A percentile compares a stretch with the other conserved stretches of the same genome.
Conservation (phyloP, 768 basidiomycete species). For the Pleurotus sapidus region DNA sequence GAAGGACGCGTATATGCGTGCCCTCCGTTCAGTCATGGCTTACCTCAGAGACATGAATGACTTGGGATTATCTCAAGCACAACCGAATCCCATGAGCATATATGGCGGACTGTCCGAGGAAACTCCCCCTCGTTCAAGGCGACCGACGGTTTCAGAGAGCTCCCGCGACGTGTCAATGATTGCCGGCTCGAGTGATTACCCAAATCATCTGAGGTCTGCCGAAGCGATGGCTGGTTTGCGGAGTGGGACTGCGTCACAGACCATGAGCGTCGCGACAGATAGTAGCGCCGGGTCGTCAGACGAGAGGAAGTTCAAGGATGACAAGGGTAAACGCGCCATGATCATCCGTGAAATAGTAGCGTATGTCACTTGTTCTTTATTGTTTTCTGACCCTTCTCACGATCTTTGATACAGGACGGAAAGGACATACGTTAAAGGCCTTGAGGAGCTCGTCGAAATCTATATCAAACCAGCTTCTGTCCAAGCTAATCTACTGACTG, state of each 20-base stretch:
- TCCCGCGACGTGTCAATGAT: slow-evolving; percentile 54
- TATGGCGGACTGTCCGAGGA: slow-evolving; percentile 55
- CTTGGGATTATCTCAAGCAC: slow-evolving; percentile 64
- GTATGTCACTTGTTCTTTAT: slow-evolving; percentile 43
- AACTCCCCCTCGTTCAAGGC: slow-evolving; percentile 45
- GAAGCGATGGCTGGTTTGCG: slow-evolving; percentile 64
- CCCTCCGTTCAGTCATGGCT: slow-evolving; percentile 89
- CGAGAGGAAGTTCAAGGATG: slow-evolving; percentile 90
- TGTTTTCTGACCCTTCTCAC: slow-evolving; percentile 12
- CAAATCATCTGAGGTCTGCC: slow-evolving; percentile 59
- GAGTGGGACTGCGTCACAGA: slow-evolving; percentile 59
- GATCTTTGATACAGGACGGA: slow-evolving; percentile 64
- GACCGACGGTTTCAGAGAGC: slow-evolving; percentile 65
- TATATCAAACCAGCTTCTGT: slow-evolving; percentile 86
- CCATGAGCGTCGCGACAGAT: slow-evolving; percentile 71
- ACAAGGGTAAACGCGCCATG: slow-evolving; percentile 78
- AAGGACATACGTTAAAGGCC: slow-evolving; percentile 89
- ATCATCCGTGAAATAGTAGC: slow-evolving; percentile 89
- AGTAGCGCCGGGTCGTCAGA: slow-evolving; percentile 73
- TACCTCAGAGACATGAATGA: slow-evolving; percentile 97
- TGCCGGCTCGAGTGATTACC: slow-evolving; percentile 33
- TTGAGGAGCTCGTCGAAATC: slow-evolving; percentile 92
- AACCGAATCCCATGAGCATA: slow-evolving; percentile 51
- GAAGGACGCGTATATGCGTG: slow-evolving; percentile 72
- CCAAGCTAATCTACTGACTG: slow-evolving; percentile 66